Evolutionary conservation across 345 rosid genomes (phyloP).

Genomic region (Hevea brasiliensis): DNA sequence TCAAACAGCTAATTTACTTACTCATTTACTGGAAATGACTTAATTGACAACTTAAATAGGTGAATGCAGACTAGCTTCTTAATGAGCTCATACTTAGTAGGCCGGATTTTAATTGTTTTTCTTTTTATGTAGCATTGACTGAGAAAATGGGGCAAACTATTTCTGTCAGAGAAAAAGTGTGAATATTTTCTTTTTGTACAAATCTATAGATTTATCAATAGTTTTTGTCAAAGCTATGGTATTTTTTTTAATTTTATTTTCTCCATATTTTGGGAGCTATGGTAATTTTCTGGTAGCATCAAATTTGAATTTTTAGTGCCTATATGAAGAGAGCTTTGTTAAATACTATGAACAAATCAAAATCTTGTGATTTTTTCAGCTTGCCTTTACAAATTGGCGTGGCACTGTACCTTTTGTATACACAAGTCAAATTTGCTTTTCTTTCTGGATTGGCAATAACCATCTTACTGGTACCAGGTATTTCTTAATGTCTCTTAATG

Average conservation of each 20-base stretch:
- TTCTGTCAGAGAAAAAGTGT: neutral
- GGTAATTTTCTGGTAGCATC: neutral
- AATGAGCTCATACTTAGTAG: neutral
- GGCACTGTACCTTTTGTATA: constrained; percentile 78
- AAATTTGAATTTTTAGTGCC: neutral
- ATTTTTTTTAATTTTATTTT: neutral
- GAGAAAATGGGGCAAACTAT: neutral
- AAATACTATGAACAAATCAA: neutral
- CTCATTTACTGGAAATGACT: neutral
- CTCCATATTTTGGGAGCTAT: neutral
- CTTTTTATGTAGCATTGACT: neutral
- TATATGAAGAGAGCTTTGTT: too few relatives aligned
- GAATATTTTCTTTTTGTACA: neutral
- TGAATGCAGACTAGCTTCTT: neutral
- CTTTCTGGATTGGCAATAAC: constrained; percentile 80
- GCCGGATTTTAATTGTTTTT: neutral
- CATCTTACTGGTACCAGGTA: constrained; percentile 81
- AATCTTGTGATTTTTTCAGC: constrained; percentile 49
- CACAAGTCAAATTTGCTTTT: constrained; percentile 90
- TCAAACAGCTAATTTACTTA: neutral
- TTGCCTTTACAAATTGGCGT: constrained; percentile 90
- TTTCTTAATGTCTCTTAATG: constrained; percentile 12
- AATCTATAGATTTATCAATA: neutral
- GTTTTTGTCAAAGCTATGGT: neutral
- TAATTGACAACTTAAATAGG: neutral